Base-by-base conservation (phyloP, 2,329 filamentous ascomycete species). In the Sarocladium oryzae region DNA sequence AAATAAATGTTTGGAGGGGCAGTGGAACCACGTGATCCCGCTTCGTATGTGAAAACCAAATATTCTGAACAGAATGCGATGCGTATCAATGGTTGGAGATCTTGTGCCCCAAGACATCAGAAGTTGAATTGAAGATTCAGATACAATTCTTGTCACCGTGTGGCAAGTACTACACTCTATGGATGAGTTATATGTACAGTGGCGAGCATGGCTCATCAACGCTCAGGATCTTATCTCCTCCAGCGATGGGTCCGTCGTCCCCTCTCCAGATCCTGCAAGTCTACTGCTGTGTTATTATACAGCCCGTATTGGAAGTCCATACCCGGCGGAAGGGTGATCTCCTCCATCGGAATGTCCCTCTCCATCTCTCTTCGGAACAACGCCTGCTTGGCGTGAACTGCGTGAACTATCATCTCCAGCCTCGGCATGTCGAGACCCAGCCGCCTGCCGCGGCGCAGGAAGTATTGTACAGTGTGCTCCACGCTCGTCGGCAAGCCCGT, bases 401-500 rank as follows among this genome's bases (percentile, higher is more conserved):
- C 69, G 50, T 84, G 74, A 65, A 86, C 72, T 37, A 95, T 72
- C 73, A 88, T 78, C 59, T 84, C 83, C 63, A 95, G 93, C 55
- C 85, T 73, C 10, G 82, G 79, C 60, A 84, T 84, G 49, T 79
- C 73, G n/a, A 96, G 72, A 1, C 88, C 88, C 54, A 91, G 60
- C 63, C 88, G 79, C 58, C 80, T 76, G 0, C 87, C 93, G 36
- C 85, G 78, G 49, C 73, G 76, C 28, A 95, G 76, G 54, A 99
- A 86, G 69, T 92, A 99, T 1, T 91, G 92, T 64, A 95, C 96
- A 58, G 92, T 79, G 61, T 85, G 95, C 41, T 91, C 81, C 36
- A 96, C 79, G 60, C 96, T 89, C 0, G 88, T 89, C 53, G 74
- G 69, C 54, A 71, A 69, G 1, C 87, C 85, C 1, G 68, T 65